A percentile compares a stretch with the other conserved stretches of the same genome.
phyloP scores from a whole-genome alignment of 306 rosid genomes.

The Acacia melanoxylon region DNA sequence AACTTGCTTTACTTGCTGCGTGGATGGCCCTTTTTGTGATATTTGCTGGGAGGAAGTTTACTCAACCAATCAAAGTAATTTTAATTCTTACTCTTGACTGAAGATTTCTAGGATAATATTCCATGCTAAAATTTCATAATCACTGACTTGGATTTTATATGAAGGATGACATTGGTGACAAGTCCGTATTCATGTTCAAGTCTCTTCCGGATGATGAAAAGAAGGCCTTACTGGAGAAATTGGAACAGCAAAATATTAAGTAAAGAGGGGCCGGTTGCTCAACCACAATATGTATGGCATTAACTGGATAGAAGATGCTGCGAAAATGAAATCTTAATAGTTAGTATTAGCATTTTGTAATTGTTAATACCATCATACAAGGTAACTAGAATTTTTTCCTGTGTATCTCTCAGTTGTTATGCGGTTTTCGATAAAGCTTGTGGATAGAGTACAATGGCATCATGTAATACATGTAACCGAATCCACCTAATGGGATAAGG shows the following conservation, averaged over 20 bases:
- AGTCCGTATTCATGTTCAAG: constrained; percentile 82
- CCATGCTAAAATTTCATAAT: constrained; percentile 17
- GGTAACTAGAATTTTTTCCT: neutral
- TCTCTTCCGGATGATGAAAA: constrained; percentile 67
- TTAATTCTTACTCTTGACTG: neutral
- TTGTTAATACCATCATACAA: neutral
- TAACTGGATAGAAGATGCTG: neutral
- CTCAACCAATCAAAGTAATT: constrained; percentile 85
- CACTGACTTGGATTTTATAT: constrained; percentile 25
- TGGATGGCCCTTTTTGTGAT: constrained; percentile 78
- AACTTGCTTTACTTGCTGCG: constrained; percentile 60
- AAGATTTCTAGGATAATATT: constrained; percentile 9
- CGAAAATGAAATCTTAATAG: neutral
- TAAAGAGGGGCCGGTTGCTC: constrained; percentile 1
- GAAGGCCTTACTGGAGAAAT: constrained; percentile 62
- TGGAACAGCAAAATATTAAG: constrained; percentile 53
- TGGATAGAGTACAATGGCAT: no score
- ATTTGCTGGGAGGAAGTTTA: constrained; percentile 91
- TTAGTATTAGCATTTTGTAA: neutral
- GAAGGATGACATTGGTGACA: constrained; percentile 94
- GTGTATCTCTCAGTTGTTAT: neutral
- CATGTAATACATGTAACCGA: no score
- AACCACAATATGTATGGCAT: constrained; percentile 7
- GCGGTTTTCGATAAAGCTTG: no score
- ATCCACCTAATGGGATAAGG: no score